Conservation (phyloP, 208 protist genomes). For the Tritrichomonas musculus region DNA sequence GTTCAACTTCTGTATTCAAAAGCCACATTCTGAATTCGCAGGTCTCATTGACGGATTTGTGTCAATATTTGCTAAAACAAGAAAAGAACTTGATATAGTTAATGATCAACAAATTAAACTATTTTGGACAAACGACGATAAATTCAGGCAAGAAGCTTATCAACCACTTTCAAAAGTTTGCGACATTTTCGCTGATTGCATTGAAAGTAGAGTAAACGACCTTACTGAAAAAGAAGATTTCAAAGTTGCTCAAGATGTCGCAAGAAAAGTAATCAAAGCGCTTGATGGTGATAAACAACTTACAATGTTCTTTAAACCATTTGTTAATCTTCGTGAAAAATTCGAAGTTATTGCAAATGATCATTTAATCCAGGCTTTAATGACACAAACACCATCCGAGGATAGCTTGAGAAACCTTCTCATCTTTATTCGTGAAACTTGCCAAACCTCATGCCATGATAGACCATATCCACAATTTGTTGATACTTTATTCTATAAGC, state of each 20-base stretch:
- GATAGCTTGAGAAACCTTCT: not conserved
- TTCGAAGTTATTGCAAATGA: not conserved
- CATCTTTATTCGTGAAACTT: too few relatives aligned
- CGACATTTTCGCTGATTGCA: not conserved
- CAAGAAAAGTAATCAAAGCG: not conserved
- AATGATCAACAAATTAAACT: not conserved
- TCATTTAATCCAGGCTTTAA: not conserved
- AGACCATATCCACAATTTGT: too few relatives aligned
- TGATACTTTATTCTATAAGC: too few relatives aligned
- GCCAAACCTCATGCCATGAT: too few relatives aligned
- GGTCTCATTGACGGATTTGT: not conserved
- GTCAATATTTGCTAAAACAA: not conserved
- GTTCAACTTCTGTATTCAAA: not conserved
- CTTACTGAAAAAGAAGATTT: not conserved
- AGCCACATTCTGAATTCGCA: not conserved
- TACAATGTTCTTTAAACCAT: not conserved
- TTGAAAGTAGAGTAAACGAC: not conserved
- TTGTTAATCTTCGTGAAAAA: not conserved
- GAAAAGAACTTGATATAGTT: not conserved
- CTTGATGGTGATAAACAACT: not conserved
- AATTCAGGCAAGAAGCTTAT: not conserved
- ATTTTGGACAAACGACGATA: not conserved
- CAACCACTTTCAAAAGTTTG: not conserved
- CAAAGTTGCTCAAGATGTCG: not conserved
- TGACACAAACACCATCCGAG: not conserved